phyloP scores from a whole-genome alignment of 495 filamentous ascomycete species.

The Talaromyces stipitatus region DNA sequence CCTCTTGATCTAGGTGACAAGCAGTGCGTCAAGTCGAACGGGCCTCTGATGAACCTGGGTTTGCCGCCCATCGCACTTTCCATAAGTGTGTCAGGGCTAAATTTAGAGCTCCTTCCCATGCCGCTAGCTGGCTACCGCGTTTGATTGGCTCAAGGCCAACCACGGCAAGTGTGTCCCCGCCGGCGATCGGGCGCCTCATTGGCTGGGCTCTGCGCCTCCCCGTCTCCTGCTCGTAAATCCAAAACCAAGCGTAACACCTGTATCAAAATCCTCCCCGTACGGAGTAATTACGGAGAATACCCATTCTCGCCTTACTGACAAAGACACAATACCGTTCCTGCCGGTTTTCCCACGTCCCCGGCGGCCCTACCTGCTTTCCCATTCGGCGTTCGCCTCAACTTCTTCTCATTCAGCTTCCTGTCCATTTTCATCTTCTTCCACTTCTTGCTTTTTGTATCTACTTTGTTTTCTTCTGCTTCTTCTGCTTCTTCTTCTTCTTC shows the following conservation, averaged over 20 bases:
- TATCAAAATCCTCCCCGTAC: slow-evolving; percentile 14
- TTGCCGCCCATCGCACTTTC: background rate
- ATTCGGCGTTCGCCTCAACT: background rate
- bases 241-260: slow-evolving; percentile 12
- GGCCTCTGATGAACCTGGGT: background rate
- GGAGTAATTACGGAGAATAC: background rate
- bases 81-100: slow-evolving; percentile 4
- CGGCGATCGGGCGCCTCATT: slow-evolving; percentile 8
- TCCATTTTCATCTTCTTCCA: slow-evolving; percentile 5
- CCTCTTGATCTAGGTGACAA: background rate
- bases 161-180: background rate
- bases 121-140: background rate
- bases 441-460: slow-evolving; percentile 15
- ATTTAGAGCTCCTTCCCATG: slow-evolving; percentile 3
- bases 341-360: background rate
- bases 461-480: slow-evolving; percentile 15
- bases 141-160: background rate
- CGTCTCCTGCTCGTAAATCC: slow-evolving; percentile 21
- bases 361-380: background rate
- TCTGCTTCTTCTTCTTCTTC: slow-evolving; percentile 16
- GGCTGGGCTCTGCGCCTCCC: slow-evolving; percentile 19
- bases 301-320: too few relatives aligned
- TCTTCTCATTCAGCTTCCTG: background rate
- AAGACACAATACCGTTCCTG: background rate
- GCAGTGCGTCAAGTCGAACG: background rate